Base-by-base conservation (phyloP, 306 rosid species). In the Sindora glabra region DNA sequence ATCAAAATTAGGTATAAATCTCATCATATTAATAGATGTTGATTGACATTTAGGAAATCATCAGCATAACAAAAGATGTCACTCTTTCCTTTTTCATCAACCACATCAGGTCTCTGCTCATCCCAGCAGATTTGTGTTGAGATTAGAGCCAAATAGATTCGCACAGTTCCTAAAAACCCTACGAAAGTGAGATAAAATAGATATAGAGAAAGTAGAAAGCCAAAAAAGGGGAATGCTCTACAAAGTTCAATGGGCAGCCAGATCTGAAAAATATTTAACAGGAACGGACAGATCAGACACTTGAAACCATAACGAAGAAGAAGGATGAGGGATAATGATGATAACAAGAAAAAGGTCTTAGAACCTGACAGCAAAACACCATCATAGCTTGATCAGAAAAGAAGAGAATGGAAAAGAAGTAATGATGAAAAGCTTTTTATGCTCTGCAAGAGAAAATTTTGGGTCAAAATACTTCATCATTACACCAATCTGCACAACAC, bases 391-490 rank as follows among this genome's bases (percentile, higher is more conserved):
- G 73, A 70, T 79, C 81, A 80, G 79, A 64, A 17, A 59, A 64
- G 60, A 50, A 59, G 25, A 56, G 46, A 47, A 32, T 1, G 47
- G 76, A 76, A 60, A 65, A 70, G 73, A 55, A n/a, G n/a, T 69
- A 82, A 85, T 82, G 85, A 85, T 88, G 89, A 80, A 49, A 44
- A 62, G 33, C 57, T 74, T 72, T 69, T 70, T 55, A 9, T 29
- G 64, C 8, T 17, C 42, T 40, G 9, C 0, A 7, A 23, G 26
- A 37, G 47, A 18, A 23, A 24, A 19, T 4, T 44, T 37, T 39
- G 46, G 84, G 17, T 83, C 89, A 81, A 83, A 81, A 76, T 12
- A 66, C 66, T 71, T 67, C 85, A 91, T 91, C 88, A 88, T 91
- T 77, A 81, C 89, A 66, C 86, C 95, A 83, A 86, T 89, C 92